Evolutionary conservation across 2,329 filamentous ascomycete genomes (phyloP).

Genomic region (Sporothrix globosa): DNA sequence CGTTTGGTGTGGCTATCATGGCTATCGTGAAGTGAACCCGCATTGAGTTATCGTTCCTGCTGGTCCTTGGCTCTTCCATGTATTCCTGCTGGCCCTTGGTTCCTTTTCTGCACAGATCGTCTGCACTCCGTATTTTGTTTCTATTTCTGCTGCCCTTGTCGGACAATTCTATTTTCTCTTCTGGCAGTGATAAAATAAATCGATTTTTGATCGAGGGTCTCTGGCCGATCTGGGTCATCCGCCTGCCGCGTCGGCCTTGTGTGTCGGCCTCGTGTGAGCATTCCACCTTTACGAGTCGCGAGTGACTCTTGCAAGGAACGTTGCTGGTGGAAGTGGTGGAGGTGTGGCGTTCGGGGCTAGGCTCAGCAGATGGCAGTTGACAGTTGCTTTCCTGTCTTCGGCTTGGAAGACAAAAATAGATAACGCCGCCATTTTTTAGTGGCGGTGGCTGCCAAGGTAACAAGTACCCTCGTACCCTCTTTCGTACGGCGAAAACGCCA

Average conservation of each 20-base stretch:
- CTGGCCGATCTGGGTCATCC: conserved; percentile 8
- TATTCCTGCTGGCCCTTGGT: too few relatives aligned
- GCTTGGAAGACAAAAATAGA: conserved; percentile 12
- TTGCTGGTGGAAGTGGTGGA: neutral
- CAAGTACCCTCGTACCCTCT: neutral
- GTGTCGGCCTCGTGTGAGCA: too few relatives aligned
- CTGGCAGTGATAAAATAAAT: neutral
- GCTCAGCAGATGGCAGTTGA: conserved; percentile 5
- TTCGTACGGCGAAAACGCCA: too few relatives aligned
- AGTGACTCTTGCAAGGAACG: neutral
- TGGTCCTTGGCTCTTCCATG: too few relatives aligned
- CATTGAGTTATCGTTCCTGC: neutral
- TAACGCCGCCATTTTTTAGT: neutral
- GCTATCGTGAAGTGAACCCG: neutral
- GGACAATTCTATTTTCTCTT: conserved; percentile 12
- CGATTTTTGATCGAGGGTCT: conserved; percentile 5
- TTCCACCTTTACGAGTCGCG: neutral
- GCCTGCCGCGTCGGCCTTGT: neutral
- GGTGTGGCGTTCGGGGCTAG: conserved; percentile 14
- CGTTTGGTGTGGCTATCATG: neutral
- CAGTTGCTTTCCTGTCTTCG: neutral
- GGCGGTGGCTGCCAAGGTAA: conserved; percentile 7
- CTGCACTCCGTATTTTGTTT: neutral
- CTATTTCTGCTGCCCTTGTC: neutral
- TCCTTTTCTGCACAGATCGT: neutral